Base-by-base conservation (phyloP, 177 flowering plant genomes). In the Vitis hybrid region DNA sequence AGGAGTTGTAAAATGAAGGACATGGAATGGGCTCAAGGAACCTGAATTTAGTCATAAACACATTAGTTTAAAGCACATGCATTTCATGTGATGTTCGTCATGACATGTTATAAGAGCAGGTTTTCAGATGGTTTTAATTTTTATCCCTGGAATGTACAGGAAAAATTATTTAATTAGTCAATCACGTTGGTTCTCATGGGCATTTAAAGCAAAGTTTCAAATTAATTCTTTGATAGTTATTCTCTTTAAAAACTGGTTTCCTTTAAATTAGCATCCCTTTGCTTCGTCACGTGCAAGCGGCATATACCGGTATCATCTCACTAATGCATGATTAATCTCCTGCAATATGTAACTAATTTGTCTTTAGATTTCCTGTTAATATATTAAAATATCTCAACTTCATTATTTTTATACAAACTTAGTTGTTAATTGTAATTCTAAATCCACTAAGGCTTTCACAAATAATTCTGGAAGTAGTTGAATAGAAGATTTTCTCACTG, bases 381-480 rank as follows among this genome's bases (percentile, higher is more conserved):
- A 39, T 39, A 39, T 7, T 39, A 39, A 39, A 39, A 39, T 39
- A 39, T 39, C 45, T 59, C 62, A 3, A 20, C 13, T 59, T 59
- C 26, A 8, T 20, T 18, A 18, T 57, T 59, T 63, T 18, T 7
- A 18, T 13, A 63, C 45, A 39, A 39, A 39, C 45, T 63, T 45
- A 39, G 15, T 39, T 13, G 14, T 6, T 45, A 63, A n/a, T 39
- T 63, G 8, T 16, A 63, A n/a, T 53, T 53, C 16, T 5, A 53
- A 53, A 53, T 53, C 56, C n/a, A 63, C 53, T 63, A 59, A 8
- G 39, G 14, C 11, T 59, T 58, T 59, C 62, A 22, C 34, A 59
- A 8, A 10, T 22, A 5, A 10, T 20, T 26, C 2, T 57, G 26
- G 18, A 57, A 57, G 20, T 18, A 57, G 29, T 22, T 22, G 15